Base-by-base conservation (phyloP, 2,329 filamentous ascomycete species). In the Fusarium hainanense region DNA sequence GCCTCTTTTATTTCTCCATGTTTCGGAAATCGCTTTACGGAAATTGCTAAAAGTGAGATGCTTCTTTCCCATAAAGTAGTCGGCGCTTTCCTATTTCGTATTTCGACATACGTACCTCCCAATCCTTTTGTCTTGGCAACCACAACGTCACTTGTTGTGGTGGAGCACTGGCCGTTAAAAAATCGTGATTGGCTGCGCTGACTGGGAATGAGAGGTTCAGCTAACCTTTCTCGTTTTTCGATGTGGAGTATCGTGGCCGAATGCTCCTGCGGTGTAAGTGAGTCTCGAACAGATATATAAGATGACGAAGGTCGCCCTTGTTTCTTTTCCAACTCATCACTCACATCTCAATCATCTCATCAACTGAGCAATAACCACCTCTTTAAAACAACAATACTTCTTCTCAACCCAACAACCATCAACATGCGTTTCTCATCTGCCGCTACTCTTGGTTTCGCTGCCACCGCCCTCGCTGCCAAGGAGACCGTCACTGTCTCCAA, bases 401-500 rank as follows among this genome's bases (percentile, higher is more conserved):
- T n/a, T 16, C 18, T 47, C 4, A 11, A 9, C 3, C 4, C 8
- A 47, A n/a, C 21, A 10, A 20, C 41, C 12, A 48, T 1, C 56
- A 58, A 63, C 11, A 67, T 68, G 64, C 64, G 51, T 28, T 16
- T 43, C 42, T 44, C 47, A 56, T 65, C 48, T 46, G 32, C 34
- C 28, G 42, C 61, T 40, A 42, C 61, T 21, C 6, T 67, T 4
- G 40, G 55, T 41, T 41, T 61, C n/a, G 34, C 46, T 20, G 30
- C 61, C 23, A 20, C 27, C 18, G 16, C 30, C 37, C 16, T 65
- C 7, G 64, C 61, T 3, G 21, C 27, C 6, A 44, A 57, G 40
- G 68, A 70, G 49, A 16, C n/a, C 13, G 49, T 70, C 7, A 66
- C 47, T 5, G 46, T 70, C 7, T 69, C 62, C 18, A 44, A 52